Evolutionary conservation across 345 rosid species (phyloP).

Genomic region (Heritiera fomes): DNA sequence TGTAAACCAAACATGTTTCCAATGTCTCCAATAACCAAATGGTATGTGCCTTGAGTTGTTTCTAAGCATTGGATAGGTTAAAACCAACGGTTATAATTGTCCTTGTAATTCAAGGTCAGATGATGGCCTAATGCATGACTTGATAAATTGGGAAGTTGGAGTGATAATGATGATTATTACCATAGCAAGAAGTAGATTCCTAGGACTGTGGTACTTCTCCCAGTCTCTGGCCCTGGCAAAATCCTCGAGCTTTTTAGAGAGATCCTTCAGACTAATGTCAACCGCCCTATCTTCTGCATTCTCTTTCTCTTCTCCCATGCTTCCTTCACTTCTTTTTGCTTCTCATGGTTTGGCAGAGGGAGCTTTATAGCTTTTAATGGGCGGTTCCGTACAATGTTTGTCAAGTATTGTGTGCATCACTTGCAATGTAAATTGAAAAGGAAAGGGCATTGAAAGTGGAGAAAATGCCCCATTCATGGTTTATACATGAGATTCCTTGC

Average conservation of each 20-base stretch:
- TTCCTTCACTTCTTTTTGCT: background rate
- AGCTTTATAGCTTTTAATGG: constrained; percentile 23
- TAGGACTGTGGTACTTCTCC: constrained; percentile 48
- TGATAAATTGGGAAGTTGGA: background rate
- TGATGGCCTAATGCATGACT: background rate
- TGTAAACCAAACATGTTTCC: background rate
- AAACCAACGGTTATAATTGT: background rate
- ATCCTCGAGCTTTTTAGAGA: constrained; percentile 42
- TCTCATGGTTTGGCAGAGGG: constrained; percentile 12
- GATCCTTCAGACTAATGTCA: constrained; percentile 48
- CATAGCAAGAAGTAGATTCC: constrained; percentile 58
- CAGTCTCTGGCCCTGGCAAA: constrained; percentile 51
- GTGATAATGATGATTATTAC: constrained; percentile 27
- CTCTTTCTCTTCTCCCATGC: constrained; percentile 33
- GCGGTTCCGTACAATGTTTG: background rate
- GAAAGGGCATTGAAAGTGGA: background rate
- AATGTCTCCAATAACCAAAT: background rate
- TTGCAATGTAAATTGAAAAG: constrained; percentile 7
- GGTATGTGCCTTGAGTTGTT: background rate
- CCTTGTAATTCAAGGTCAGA: background rate
- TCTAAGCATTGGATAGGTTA: background rate
- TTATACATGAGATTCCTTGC: constrained; percentile 32
- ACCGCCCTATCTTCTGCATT: constrained; percentile 26
- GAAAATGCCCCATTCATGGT: constrained; percentile 31
- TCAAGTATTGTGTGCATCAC: background rate